Evolutionary conservation across 148 eudicot genomes (phyloP), one percentile per base, ranked within the genome.

Genomic region (Camellia lanceoleosa): DNA sequence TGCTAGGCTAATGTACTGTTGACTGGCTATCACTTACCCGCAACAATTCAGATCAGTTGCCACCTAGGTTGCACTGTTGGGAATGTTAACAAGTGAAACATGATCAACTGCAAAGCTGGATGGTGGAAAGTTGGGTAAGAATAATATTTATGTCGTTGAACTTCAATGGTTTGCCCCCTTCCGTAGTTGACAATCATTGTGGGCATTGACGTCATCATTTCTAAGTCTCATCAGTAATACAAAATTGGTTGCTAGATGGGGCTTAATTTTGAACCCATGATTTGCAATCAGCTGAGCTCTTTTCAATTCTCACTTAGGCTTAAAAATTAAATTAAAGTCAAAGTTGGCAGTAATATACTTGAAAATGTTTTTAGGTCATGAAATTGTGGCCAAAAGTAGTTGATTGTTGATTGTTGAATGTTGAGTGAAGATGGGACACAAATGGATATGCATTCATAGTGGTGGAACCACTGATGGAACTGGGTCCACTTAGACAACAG

Each of bases 361-460:
- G 78, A 43, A 47, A 18, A n/a, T 15, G 41, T 19, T 58, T 42
- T 59, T 56, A 16, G 66, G 78, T 23, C 46, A 76, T 47, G 79
- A 20, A 30, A 20, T 20, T 76, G 42, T 46, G 8, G 23, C 46
- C 4, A 10, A 7, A 51, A 52, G 14, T 65, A 3, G 49, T 3
- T 55, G 64, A 20, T 74, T 55, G 49, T 3, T 55, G 64, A 20
- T 74, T 55, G 49, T 41, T 9, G 9, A 41, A 58, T 74, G 64
- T 10, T 41, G 23, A 14, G 49, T 74, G 49, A 55, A 58, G 62
- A 56, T 56, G 49, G 49, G 44, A 56, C 16, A 56, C 19, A 54
- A 72, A 30, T 54, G 55, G 23, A 10, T 75, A 44, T 63, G 56
- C 58, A 49, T 63, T 65, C 59, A 8, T 12, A 63, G 55, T 13